Evolutionary conservation across 495 filamentous ascomycete genomes (phyloP).

Genomic region (Penicillium longicatenatum): DNA sequence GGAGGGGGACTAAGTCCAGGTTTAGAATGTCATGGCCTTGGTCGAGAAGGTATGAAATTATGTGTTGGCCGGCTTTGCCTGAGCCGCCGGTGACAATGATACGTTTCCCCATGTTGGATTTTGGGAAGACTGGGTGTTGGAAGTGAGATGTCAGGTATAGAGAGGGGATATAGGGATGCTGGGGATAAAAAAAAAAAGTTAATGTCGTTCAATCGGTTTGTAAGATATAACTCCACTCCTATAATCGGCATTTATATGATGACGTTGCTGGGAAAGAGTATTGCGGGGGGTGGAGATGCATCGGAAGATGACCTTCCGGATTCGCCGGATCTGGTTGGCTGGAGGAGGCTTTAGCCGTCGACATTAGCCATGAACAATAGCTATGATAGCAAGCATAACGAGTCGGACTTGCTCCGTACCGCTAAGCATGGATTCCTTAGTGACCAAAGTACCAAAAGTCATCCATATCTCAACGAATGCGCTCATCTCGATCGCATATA

Average conservation of each 20-base stretch:
- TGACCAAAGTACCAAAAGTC: too few relatives aligned
- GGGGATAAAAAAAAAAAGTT: not conserved
- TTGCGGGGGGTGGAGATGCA: not conserved
- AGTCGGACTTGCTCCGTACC: too few relatives aligned
- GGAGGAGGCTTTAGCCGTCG: not conserved
- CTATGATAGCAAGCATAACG: not conserved
- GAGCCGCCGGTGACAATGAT: conserved; percentile 61
- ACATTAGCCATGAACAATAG: not conserved
- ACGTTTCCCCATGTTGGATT: conserved; percentile 35
- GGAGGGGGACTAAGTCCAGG: conserved; percentile 51
- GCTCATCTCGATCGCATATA: not conserved
- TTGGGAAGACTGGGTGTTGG: not conserved
- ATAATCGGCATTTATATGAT: conserved; percentile 1
- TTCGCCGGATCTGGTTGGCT: not conserved
- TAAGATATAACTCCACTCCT: not conserved
- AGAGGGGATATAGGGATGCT: not conserved
- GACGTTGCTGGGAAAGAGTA: not conserved
- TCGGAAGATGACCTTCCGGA: conserved; percentile 1
- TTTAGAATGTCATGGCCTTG: conserved; percentile 59
- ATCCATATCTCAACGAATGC: not conserved
- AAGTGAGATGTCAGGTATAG: not conserved
- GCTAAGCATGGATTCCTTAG: too few relatives aligned
- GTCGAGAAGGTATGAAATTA: conserved; percentile 54
- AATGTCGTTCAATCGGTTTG: not conserved
- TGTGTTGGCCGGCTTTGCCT: conserved; percentile 61